Percentiles rank a stretch among this genome's conserved stretches.
Evolutionary conservation across 306 rosid species (phyloP).

Genomic region (Delonix regia): DNA sequence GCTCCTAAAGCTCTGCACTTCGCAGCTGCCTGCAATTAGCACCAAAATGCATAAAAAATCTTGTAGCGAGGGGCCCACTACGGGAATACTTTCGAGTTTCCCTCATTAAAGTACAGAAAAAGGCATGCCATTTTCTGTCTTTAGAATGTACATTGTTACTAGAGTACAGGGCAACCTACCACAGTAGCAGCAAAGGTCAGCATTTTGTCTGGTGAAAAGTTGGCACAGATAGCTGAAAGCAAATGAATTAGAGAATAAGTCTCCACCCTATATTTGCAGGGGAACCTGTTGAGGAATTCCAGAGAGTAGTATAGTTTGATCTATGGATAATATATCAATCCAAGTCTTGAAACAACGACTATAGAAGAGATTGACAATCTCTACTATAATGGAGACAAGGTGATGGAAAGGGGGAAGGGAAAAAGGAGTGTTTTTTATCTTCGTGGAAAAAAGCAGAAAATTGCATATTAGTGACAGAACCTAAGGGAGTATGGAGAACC

Average conservation of each 20-base stretch:
- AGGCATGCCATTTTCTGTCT: neutral
- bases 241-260: conserved; percentile 19
- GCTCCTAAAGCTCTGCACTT: conserved; percentile 84
- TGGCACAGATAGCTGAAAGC: conserved; percentile 69
- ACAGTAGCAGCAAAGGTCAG: conserved; percentile 76
- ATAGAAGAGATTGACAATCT: neutral
- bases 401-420: neutral
- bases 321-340: neutral
- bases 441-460: too few species aligned
- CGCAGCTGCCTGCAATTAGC: conserved; percentile 65
- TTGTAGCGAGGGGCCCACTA: neutral
- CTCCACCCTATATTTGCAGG: neutral
- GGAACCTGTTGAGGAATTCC: neutral
- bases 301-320: neutral
- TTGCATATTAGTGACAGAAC: neutral
- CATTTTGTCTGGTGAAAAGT: conserved; percentile 71
- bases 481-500: too few species aligned
- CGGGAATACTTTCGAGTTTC: neutral
- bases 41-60: conserved; percentile 23
- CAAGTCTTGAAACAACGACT: neutral
- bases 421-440: neutral
- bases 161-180: conserved; percentile 45
- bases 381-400: neutral
- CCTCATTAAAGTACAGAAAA: neutral
- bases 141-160: neutral